Conservation (phyloP, 1,284 basidiomycete genomes). For the Amylostereum areolatum region DNA sequence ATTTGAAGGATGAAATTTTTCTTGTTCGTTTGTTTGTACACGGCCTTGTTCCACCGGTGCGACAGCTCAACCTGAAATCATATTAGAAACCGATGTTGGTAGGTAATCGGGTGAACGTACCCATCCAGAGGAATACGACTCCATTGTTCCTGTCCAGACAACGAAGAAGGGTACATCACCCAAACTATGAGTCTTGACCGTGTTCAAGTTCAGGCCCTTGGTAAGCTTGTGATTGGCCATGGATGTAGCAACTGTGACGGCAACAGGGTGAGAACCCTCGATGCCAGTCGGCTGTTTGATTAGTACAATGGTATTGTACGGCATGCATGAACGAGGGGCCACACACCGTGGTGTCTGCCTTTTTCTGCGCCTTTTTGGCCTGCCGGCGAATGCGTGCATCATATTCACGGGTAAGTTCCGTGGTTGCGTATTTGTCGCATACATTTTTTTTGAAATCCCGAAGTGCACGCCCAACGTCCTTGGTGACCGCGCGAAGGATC, state of each 20-base stretch:
- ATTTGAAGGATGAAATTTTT: slow-evolving; percentile 11
- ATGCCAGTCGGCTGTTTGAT: too few relatives aligned
- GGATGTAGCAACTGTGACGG: too few relatives aligned
- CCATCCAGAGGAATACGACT: not conserved
- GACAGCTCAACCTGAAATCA: slow-evolving; percentile 5
- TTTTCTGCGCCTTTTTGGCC: too few relatives aligned
- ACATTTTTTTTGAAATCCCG: not conserved
- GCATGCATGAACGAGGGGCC: too few relatives aligned
- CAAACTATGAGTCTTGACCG: slow-evolving; percentile 3
- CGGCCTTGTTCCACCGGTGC: slow-evolving; percentile 15
- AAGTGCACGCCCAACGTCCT: not conserved
- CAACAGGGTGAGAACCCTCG: too few relatives aligned
- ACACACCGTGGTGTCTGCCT: too few relatives aligned
- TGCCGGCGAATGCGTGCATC: not conserved
- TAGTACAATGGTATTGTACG: too few relatives aligned
- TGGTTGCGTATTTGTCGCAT: not conserved
- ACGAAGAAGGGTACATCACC: not conserved
- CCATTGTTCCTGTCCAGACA: not conserved
- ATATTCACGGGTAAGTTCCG: not conserved
- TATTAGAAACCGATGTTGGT: too few relatives aligned
- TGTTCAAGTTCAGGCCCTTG: not conserved
- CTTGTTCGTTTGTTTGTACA: slow-evolving; percentile 13
- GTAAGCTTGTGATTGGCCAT: too few relatives aligned
- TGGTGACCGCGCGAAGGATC: not conserved
- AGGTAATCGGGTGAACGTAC: too few relatives aligned